Conservation (phyloP, 345 rosid genomes). For the Pelargonium nanum region DNA sequence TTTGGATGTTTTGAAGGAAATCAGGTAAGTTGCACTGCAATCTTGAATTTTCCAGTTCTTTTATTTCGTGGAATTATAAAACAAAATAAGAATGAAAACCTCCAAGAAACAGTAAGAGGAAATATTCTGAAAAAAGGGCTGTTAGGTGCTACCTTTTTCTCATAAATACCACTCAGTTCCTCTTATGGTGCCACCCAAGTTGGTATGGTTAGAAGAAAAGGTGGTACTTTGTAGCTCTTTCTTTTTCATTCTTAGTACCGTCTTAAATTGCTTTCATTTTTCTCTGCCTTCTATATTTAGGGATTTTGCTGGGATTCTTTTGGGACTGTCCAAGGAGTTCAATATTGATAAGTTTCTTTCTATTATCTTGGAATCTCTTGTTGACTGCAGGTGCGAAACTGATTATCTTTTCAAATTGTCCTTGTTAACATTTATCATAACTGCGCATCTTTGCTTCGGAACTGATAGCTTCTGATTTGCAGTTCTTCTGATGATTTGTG, state of each 20-base stretch:
- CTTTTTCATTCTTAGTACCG: background rate
- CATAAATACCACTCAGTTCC: background rate
- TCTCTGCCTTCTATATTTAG: conserved; percentile 21
- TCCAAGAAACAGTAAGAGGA: background rate
- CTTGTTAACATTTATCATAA: background rate
- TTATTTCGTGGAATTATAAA: background rate
- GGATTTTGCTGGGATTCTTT: conserved; percentile 51
- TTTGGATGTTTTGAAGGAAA: conserved; percentile 57
- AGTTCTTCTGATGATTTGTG: conserved; percentile 60
- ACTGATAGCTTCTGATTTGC: conserved; percentile 25
- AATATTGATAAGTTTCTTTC: conserved; percentile 63
- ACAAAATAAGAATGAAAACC: background rate
- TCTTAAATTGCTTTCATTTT: conserved; percentile 10
- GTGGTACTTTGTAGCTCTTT: background rate
- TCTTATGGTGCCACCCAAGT: background rate
- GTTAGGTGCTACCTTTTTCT: background rate
- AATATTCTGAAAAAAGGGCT: too few relatives aligned
- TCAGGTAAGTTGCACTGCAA: conserved; percentile 31
- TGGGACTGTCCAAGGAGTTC: conserved; percentile 59
- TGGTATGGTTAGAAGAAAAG: background rate
- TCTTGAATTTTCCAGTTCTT: background rate
- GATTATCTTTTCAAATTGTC: conserved; percentile 10
- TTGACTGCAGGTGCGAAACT: conserved; percentile 49
- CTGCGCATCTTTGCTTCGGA: conserved; percentile 7
- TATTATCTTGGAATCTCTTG: conserved; percentile 49